Evolutionary conservation across 2,329 filamentous ascomycete genomes (phyloP).

Genomic region (Harringtonia lauricola): DNA sequence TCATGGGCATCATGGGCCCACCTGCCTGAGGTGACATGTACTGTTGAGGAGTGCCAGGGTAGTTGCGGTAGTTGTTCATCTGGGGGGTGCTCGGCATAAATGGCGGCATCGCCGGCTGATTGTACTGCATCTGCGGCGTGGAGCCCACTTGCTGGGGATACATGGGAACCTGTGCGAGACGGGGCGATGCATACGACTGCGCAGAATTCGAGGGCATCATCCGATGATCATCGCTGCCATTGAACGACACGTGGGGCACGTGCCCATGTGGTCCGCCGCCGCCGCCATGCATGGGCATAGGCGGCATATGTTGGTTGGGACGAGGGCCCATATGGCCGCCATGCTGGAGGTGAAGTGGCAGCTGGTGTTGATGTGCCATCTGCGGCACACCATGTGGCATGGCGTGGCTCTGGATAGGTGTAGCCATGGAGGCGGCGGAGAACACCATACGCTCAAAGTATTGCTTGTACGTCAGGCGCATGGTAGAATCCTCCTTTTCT

Average conservation of each 20-base stretch:
- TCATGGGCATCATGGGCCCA: slow-evolving; percentile 68
- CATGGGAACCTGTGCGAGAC: slow-evolving; percentile 59
- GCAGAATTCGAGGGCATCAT: slow-evolving; percentile 82
- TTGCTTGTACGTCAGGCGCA: slow-evolving; percentile 60
- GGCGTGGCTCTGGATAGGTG: slow-evolving; percentile 40
- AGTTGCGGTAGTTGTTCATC: slow-evolving; percentile 59
- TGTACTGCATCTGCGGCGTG: slow-evolving; percentile 59
- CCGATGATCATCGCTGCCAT: slow-evolving; percentile 61
- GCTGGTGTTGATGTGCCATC: slow-evolving; percentile 70
- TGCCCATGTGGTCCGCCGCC: slow-evolving; percentile 47
- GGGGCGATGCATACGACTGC: slow-evolving; percentile 77
- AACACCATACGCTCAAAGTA: slow-evolving; percentile 61
- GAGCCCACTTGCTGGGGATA: slow-evolving; percentile 60
- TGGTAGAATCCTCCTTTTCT: slow-evolving; percentile 56
- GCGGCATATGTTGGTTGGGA: slow-evolving; percentile 63
- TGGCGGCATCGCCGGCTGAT: slow-evolving; percentile 59
- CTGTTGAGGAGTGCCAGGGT: slow-evolving; percentile 62
- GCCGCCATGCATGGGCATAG: slow-evolving; percentile 65
- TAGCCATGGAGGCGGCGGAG: slow-evolving; percentile 41
- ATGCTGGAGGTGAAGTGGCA: slow-evolving; percentile 66
- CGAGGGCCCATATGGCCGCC: slow-evolving; percentile 55
- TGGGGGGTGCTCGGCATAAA: slow-evolving; percentile 62
- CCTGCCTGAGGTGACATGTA: slow-evolving; percentile 61
- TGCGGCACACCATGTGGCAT: slow-evolving; percentile 59
- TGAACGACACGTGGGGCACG: slow-evolving; percentile 53